Percentiles rank a stretch among this genome's conserved stretches.
phyloP scores from a whole-genome alignment of 495 filamentous ascomycete genomes.

The Podospora australis region DNA sequence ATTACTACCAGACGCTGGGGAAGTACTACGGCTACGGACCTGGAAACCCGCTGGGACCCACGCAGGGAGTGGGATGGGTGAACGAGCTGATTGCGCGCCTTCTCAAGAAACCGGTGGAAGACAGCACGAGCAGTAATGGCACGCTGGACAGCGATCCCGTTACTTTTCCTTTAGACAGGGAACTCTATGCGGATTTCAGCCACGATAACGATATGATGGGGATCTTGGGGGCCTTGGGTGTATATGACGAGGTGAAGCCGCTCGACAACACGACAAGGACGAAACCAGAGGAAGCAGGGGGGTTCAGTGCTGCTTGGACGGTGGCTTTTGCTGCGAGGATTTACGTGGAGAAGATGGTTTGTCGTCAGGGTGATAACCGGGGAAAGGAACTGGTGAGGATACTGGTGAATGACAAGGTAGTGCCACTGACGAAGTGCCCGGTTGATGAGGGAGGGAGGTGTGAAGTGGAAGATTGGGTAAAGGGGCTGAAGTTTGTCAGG shows the following conservation, averaged over 20 bases:
- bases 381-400: slow-evolving; percentile 50
- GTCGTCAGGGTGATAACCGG: slow-evolving; percentile 22
- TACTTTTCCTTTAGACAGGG: slow-evolving; percentile 63
- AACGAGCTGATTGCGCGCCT: slow-evolving; percentile 82
- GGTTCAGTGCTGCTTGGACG: slow-evolving; percentile 65
- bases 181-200: slow-evolving; percentile 76
- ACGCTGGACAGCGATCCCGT: slow-evolving; percentile 56
- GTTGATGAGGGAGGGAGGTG: slow-evolving; percentile 65
- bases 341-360: slow-evolving; percentile 82
- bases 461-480: slow-evolving; percentile 55
- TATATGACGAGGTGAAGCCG: slow-evolving; percentile 57
- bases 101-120: slow-evolving; percentile 55
- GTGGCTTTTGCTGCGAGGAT: slow-evolving; percentile 73
- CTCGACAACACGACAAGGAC: slow-evolving; percentile 39
- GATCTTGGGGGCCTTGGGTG: slow-evolving; percentile 64
- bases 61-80: slow-evolving; percentile 75
- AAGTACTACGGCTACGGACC: slow-evolving; percentile 77
- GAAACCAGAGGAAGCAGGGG: slow-evolving; percentile 36
- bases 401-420: slow-evolving; percentile 74
- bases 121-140: slow-evolving; percentile 63
- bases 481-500: slow-evolving; percentile 64
- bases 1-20: slow-evolving; percentile 66
- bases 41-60: slow-evolving; percentile 65
- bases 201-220: slow-evolving; percentile 80
- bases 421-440: slow-evolving; percentile 60